These are phyloP conservation scores for Fusarium albosuccineum DNA, from an alignment of 2,329 filamentous ascomycete species.

Conservation along the genomic window DNA sequence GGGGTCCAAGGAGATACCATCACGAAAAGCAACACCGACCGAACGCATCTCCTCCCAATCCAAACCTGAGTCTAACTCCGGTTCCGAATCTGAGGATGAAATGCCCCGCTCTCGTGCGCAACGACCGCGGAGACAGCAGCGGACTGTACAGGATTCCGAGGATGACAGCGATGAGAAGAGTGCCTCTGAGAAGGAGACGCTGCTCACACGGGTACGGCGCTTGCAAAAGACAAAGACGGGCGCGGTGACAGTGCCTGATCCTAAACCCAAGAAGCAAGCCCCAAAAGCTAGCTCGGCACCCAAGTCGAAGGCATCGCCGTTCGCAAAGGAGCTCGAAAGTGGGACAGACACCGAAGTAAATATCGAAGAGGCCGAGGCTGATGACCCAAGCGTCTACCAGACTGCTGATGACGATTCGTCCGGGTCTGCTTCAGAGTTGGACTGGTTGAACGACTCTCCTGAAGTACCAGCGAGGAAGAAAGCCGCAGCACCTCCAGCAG, in stretches of 20 bases:
- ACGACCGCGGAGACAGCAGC: constrained; percentile 21
- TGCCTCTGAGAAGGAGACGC: constrained; percentile 31
- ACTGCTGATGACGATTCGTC: constrained; percentile 42
- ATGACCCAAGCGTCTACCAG: constrained; percentile 44
- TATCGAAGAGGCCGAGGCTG: constrained; percentile 21
- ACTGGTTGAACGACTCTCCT: constrained; percentile 32
- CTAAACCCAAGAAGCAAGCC: not conserved
- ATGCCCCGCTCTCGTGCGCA: constrained; percentile 17
- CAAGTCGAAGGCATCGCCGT: constrained; percentile 23
- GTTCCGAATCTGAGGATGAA: constrained; percentile 20
- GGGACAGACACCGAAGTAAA: constrained; percentile 21
- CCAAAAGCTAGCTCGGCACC: not conserved
- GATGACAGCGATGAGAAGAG: constrained; percentile 20
- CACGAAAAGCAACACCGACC: constrained; percentile 9
- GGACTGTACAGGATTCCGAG: constrained; percentile 37
- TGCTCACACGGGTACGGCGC: constrained; percentile 40
- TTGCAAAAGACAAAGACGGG: constrained; percentile 25
- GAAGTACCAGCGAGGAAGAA: constrained; percentile 13
- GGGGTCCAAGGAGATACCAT: constrained; percentile 10
- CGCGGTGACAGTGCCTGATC: not conserved
- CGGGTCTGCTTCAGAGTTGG: constrained; percentile 32
- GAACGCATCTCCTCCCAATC: not conserved
- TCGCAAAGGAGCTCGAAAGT: constrained; percentile 25
- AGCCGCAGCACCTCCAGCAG: constrained; percentile 1
- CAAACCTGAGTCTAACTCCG: not conserved